phyloP scores from a whole-genome alignment of 1,284 basidiomycete species.

The Puccinia hordei region DNA sequence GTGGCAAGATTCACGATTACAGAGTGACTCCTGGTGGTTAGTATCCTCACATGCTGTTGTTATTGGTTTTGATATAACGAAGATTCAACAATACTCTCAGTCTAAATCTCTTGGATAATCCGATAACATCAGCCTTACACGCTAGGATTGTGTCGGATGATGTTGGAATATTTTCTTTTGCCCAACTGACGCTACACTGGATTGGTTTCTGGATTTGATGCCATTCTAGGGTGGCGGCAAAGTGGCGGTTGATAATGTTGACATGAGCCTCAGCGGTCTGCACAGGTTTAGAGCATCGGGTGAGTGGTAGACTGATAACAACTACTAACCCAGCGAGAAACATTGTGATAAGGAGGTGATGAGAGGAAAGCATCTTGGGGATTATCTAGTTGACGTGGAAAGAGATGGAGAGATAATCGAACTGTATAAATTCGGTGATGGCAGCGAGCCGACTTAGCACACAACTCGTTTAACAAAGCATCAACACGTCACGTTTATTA shows the following conservation, averaged over 20 bases:
- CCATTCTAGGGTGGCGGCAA: neutral
- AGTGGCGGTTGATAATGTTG: neutral
- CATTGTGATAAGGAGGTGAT: neutral
- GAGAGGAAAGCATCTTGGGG: neutral
- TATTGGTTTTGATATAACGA: neutral
- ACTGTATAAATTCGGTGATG: neutral
- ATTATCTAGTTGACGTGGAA: neutral
- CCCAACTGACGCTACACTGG: neutral
- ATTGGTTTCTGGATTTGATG: neutral
- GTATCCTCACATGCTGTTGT: neutral
- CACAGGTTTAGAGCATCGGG: neutral
- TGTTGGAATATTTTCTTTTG: neutral
- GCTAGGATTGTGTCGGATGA: neutral
- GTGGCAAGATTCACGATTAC: neutral
- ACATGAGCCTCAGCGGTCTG: neutral
- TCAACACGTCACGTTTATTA: neutral
- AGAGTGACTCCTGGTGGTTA: neutral
- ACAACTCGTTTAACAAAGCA: neutral
- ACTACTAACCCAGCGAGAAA: neutral
- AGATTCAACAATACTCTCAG: neutral
- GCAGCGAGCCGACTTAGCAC: neutral
- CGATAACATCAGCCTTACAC: slow-evolving; percentile 3
- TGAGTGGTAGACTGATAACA: neutral
- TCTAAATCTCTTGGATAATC: neutral
- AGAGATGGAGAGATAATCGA: neutral